These are phyloP conservation scores for Penicillium canescens DNA, from an alignment of 495 filamentous ascomycete species.

Conservation along the genomic window DNA sequence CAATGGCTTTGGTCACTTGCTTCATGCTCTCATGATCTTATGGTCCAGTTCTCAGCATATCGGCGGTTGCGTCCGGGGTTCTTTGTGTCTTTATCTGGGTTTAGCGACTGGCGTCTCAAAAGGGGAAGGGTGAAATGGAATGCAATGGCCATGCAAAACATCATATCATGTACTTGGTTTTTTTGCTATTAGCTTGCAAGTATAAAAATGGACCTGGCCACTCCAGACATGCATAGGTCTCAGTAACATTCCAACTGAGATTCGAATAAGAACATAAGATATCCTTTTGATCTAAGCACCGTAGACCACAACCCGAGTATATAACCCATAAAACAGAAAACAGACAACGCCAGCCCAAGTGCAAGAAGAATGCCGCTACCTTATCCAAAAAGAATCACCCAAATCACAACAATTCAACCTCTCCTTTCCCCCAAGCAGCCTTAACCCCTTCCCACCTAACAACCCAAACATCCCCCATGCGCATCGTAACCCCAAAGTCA, in stretches of 20 bases:
- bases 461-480: conserved; percentile 83
- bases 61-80: neutral
- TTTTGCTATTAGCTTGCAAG: neutral
- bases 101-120: conserved; percentile 34
- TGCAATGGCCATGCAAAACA: conserved; percentile 2
- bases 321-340: neutral
- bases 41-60: conserved; percentile 2
- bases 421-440: conserved; percentile 66
- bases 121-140: conserved; percentile 8
- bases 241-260: too few species aligned
- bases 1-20: conserved; percentile 4
- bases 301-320: neutral
- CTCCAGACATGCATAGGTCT: neutral
- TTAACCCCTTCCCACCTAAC: conserved; percentile 83
- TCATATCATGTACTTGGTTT: too few species aligned
- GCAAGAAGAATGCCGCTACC: conserved; percentile 1
- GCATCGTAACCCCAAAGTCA: conserved; percentile 57
- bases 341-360: neutral
- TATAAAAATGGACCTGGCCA: neutral
- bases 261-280: neutral
- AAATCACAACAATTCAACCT: conserved; percentile 78
- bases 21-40: conserved; percentile 6
- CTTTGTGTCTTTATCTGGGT: conserved; percentile 8
- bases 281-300: neutral
- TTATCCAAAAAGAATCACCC: neutral